Conservation (phyloP, 371 early-diverging fungal species). For the Mucor sp. region DNA sequence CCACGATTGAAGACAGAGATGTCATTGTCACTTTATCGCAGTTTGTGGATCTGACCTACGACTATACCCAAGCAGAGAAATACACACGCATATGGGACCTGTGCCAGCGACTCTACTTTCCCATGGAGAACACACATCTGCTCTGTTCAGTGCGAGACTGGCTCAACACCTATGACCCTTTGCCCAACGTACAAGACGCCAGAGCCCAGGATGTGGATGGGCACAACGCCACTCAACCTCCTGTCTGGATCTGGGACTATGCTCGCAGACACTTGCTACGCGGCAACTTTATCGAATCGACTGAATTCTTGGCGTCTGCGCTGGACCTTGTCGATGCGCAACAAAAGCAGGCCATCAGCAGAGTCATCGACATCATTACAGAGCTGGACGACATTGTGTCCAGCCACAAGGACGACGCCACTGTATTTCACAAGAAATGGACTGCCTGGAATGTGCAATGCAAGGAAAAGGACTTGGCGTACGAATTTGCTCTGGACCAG, state of each 20-base stretch:
- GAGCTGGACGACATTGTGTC: neutral
- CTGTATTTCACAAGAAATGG: neutral
- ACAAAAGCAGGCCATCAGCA: neutral
- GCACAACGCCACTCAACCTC: neutral
- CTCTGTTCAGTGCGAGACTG: neutral
- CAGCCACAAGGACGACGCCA: neutral
- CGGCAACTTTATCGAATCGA: conserved; percentile 4
- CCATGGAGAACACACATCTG: neutral
- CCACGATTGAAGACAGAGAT: neutral
- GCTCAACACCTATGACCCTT: neutral
- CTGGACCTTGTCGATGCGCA: neutral
- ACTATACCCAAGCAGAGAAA: neutral
- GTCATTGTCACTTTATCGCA: neutral
- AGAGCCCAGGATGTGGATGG: neutral
- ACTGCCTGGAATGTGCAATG: neutral
- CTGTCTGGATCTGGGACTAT: conserved; percentile 1
- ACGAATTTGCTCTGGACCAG: neutral
- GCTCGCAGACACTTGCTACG: conserved; percentile 8
- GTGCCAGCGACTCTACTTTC: conserved; percentile 5
- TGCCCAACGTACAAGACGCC: neutral
- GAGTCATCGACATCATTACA: neutral
- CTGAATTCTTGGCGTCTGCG: neutral
- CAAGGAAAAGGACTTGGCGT: neutral
- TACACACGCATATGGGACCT: conserved; percentile 6
- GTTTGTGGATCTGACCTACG: neutral